phyloP scores from a whole-genome alignment of 352 stramenopile species.

The Globisporangium carolinianum region DNA sequence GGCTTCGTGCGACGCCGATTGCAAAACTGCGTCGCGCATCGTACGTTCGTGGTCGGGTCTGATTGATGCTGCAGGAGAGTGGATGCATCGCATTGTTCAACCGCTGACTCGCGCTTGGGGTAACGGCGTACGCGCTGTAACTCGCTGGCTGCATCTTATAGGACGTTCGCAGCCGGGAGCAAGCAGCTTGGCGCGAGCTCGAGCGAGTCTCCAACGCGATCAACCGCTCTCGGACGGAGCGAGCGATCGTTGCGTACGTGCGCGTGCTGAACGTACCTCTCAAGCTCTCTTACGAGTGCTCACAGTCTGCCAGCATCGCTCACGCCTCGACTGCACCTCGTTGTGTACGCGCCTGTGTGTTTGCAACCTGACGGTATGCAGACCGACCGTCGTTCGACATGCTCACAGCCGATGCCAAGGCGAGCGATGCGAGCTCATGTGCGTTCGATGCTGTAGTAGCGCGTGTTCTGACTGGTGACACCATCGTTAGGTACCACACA shows the following conservation, averaged over 20 bases:
- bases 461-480: background rate
- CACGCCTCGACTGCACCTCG: background rate
- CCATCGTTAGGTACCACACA: background rate
- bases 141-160: background rate
- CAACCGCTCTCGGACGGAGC: background rate
- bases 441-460: background rate
- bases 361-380: background rate
- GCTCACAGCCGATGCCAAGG: background rate
- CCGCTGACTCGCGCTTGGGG: too few relatives aligned
- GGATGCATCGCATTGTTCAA: too few relatives aligned
- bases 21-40: conserved; percentile 9
- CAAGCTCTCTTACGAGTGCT: background rate
- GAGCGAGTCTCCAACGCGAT: background rate
- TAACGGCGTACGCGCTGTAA: background rate
- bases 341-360: too few relatives aligned
- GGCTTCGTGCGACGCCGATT: background rate
- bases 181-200: background rate
- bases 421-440: background rate
- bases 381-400: conserved; percentile 1
- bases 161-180: background rate
- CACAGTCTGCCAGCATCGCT: background rate
- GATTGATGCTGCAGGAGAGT: too few relatives aligned
- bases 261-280: background rate
- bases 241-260: background rate
- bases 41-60: background rate